Conservation (phyloP, 23 red algal species). For the Gracilaria caudata region DNA sequence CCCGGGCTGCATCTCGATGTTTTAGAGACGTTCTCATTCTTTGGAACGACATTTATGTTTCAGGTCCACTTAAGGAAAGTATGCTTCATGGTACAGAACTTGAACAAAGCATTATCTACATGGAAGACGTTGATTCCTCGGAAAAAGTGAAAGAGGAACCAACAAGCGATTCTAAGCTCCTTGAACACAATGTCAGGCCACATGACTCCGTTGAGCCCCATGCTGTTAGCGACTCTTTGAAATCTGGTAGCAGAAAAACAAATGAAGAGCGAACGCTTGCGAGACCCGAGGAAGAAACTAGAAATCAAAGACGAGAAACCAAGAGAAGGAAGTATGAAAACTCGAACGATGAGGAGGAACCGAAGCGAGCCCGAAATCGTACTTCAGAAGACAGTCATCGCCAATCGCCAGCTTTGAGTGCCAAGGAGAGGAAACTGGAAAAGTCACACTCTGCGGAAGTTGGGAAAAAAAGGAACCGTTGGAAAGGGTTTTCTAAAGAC, state of each 20-base stretch:
- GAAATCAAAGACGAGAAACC: neutral
- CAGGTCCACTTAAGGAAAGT: constrained; percentile 5
- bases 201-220: neutral
- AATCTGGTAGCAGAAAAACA: neutral
- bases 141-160: neutral
- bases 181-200: neutral
- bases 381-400: neutral
- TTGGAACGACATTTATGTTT: constrained; percentile 2
- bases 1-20: constrained; percentile 15
- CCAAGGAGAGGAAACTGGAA: neutral
- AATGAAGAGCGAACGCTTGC: neutral
- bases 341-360: neutral
- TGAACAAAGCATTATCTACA: neutral
- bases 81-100: neutral
- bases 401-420: neutral
- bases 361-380: neutral
- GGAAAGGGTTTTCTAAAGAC: constrained; percentile 15
- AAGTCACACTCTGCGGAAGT: neutral
- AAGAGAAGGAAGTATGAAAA: neutral
- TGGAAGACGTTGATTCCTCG: neutral
- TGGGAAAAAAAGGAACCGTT: constrained; percentile 18
- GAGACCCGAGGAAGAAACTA: neutral
- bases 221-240: neutral
- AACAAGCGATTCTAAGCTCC: neutral
- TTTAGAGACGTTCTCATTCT: constrained; percentile 24